Conservation (phyloP, 2,329 filamentous ascomycete genomes). For the Ophiostoma himal-ulmi region DNA sequence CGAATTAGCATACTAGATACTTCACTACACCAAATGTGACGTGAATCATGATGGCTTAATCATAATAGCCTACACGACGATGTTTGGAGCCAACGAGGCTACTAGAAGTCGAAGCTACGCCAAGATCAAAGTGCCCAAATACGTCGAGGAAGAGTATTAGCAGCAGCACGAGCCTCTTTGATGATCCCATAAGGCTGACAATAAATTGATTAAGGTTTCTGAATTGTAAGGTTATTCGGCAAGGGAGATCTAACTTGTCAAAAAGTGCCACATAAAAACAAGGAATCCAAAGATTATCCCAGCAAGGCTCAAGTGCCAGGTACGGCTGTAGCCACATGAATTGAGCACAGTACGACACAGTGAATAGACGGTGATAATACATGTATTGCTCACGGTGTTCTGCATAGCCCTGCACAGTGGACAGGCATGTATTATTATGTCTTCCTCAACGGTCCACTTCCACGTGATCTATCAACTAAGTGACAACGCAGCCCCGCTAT, state of each 20-base stretch:
- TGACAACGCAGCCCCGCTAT: not conserved
- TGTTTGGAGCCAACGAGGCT: not conserved
- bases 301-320: not conserved
- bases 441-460: not conserved
- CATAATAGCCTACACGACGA: too few species aligned
- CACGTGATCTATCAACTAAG: not conserved
- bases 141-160: not conserved
- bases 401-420: not conserved
- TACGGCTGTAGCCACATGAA: not conserved
- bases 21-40: not conserved
- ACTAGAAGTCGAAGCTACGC: not conserved
- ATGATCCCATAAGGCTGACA: conserved; percentile 6
- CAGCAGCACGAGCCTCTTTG: not conserved
- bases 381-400: too few species aligned
- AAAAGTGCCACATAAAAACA: conserved; percentile 9
- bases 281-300: not conserved
- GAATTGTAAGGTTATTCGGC: not conserved
- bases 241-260: not conserved
- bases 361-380: not conserved
- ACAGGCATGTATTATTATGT: not conserved
- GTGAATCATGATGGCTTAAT: too few species aligned
- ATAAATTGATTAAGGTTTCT: not conserved
- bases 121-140: not conserved
- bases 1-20: not conserved
- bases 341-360: not conserved